Evolutionary conservation across 495 filamentous ascomycete genomes (phyloP), one percentile per base, ranked within the genome.

Genomic region (Hypoxylon cercidicola): DNA sequence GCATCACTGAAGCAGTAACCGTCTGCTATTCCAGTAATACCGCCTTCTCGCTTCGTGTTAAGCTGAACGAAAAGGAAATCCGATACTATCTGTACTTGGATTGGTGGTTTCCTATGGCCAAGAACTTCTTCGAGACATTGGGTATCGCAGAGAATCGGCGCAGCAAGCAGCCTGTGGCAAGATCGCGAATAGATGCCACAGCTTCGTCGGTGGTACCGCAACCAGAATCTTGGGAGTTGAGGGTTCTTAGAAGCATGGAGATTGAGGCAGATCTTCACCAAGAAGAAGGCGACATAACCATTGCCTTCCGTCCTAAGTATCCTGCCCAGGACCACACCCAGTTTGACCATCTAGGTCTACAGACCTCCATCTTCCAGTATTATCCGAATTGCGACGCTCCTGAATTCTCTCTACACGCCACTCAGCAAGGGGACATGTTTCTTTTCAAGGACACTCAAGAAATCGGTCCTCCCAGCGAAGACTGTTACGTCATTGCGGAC

Each of bases 311-410:
- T 8, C 30, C 30, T 8, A 32, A 7, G 30, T 1, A 10, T 32
- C 4, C 9, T 32, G 3, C 30, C 4, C 3, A 11, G 2, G 23
- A 25, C 23, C 23, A 5, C 23, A 25, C 5, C 23, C 23, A 2
- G 23, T 2, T 25, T 25, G 23, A 2, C 23, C 5, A 2, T 25
- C 23, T 5, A 5, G 23, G 23, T 25, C 23, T 19, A 11, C 70
- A 92, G 16, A 62, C 60, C 3, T 90, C 90, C 1, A 68, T 55
- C 0, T 94, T 92, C 69, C 39, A 75, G 0, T 76, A 82, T 13
- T 71, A 84, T 8, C 85, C 82, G 2, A 60, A 86, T 1, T 96
- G 92, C 68, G 92, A 90, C 13, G 92, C 87, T 2, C 83, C 92
- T 0, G 80, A 76, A 40, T 77, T 80, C 7, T 79, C 79, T 30